A percentile compares a stretch with the other conserved stretches of the same genome.
These are phyloP conservation scores for Globisporangium alternatum DNA, from an alignment of 352 stramenopile genomes.

Conservation along the genomic window DNA sequence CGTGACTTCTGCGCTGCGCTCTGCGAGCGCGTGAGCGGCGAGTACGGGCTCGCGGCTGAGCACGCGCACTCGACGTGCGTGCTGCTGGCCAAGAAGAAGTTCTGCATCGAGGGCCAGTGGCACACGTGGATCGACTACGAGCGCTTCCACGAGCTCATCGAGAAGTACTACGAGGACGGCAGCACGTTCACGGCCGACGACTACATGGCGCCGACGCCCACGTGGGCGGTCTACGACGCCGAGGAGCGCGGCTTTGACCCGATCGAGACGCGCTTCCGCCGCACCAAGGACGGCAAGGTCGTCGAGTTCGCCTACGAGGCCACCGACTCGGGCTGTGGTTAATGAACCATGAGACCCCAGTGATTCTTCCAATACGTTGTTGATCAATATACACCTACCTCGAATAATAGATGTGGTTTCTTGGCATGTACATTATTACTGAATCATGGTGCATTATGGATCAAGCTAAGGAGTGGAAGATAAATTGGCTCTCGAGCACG, in stretches of 20 bases:
- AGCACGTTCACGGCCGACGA: slow-evolving; percentile 91
- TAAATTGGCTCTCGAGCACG: slow-evolving; percentile 87
- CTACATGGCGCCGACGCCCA: slow-evolving; percentile 93
- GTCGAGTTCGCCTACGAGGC: slow-evolving; percentile 83
- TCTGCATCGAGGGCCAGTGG: slow-evolving; percentile 90
- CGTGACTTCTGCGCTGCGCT: slow-evolving; percentile 88
- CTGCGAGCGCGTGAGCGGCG: slow-evolving; percentile 67
- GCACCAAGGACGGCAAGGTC: slow-evolving; percentile 85
- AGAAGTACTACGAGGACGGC: slow-evolving; percentile 79
- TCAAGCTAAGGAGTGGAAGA: slow-evolving; percentile 62
- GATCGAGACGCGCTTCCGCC: slow-evolving; percentile 89
- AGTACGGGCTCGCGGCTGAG: slow-evolving; percentile 94
- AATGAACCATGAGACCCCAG: slow-evolving; percentile 17
- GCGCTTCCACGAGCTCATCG: slow-evolving; percentile 92
- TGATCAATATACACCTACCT: not conserved
- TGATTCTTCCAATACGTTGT: not conserved
- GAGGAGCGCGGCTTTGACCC: slow-evolving; percentile 97
- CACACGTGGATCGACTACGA: slow-evolving; percentile 99
- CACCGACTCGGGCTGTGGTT: slow-evolving; percentile 81
- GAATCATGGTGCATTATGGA: not conserved
- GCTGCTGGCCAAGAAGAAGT: slow-evolving; percentile 91
- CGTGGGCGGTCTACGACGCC: slow-evolving; percentile 96
- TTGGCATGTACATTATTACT: not conserved
- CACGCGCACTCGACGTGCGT: slow-evolving; percentile 97
- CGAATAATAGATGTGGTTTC: not conserved